Conservation (phyloP, 495 filamentous ascomycete genomes). For the Aspergillus conjunctus region DNA sequence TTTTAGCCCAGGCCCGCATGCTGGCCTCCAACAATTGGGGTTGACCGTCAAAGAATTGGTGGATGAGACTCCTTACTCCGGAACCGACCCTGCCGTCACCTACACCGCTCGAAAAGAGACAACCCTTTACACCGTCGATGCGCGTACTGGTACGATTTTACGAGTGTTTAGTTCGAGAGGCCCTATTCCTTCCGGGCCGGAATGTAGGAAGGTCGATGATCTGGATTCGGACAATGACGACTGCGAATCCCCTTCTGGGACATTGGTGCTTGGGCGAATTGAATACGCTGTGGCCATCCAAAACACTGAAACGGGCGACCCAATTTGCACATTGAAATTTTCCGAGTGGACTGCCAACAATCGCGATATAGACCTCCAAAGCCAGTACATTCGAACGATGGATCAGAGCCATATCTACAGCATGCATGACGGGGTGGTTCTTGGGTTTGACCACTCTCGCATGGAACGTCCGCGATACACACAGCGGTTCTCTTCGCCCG, state of each 20-base stretch:
- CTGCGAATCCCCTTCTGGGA: conserved; percentile 69
- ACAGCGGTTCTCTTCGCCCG: conserved; percentile 76
- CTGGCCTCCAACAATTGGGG: conserved; percentile 64
- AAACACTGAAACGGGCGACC: conserved; percentile 69
- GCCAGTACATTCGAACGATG: conserved; percentile 75
- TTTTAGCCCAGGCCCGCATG: conserved; percentile 65
- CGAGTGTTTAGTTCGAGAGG: conserved; percentile 64
- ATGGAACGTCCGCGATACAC: conserved; percentile 59
- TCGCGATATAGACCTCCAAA: conserved; percentile 81
- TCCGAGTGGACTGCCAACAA: conserved; percentile 96
- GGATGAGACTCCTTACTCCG: conserved; percentile 65
- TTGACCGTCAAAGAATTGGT: conserved; percentile 82
- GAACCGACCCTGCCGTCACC: conserved; percentile 67
- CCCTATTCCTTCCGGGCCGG: conserved; percentile 50
- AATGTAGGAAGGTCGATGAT: conserved; percentile 58
- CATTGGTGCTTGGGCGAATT: conserved; percentile 76
- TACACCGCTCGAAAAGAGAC: conserved; percentile 84
- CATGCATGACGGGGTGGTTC: conserved; percentile 81
- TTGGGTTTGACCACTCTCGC: conserved; percentile 72
- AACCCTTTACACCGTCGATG: conserved; percentile 79
- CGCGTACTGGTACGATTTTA: conserved; percentile 73
- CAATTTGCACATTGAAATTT: conserved; percentile 87
- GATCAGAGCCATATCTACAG: conserved; percentile 89
- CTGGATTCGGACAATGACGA: conserved; percentile 66
- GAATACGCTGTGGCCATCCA: conserved; percentile 89